Evolutionary conservation across 306 rosid species (phyloP).

Genomic region (Rosa lucieae): DNA sequence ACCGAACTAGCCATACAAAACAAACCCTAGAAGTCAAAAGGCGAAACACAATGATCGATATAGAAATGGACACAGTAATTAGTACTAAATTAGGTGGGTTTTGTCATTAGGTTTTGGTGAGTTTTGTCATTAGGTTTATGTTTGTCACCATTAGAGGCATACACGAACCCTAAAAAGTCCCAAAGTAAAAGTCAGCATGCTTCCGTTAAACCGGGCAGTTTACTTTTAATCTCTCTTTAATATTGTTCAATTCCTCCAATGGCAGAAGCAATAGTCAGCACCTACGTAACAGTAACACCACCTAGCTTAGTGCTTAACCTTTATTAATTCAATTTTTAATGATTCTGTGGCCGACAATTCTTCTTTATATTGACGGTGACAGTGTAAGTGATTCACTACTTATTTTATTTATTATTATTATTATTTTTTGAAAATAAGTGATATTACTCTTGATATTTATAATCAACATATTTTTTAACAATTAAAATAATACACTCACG

Average conservation of each 20-base stretch:
- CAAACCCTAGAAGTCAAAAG: neutral
- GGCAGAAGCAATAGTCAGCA: neutral
- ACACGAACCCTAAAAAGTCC: conserved; percentile 55
- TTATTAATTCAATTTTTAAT: neutral
- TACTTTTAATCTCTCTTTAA: conserved; percentile 33
- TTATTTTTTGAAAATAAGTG: too few relatives aligned
- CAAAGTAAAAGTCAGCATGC: conserved; percentile 49
- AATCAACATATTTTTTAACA: too few relatives aligned
- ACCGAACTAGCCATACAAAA: neutral
- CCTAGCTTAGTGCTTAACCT: neutral
- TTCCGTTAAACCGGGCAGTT: conserved; percentile 59
- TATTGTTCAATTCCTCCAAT: neutral
- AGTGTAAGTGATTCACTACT: neutral
- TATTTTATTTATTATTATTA: too few relatives aligned
- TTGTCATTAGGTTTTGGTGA: conserved; percentile 26
- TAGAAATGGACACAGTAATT: neutral
- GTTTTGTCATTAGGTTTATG: conserved; percentile 34
- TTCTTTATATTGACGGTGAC: too few relatives aligned
- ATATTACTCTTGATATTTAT: too few relatives aligned
- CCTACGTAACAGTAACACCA: neutral
- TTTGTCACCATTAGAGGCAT: conserved; percentile 37
- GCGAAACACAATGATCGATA: neutral
- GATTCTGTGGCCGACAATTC: too few relatives aligned
- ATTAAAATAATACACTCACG: too few relatives aligned
- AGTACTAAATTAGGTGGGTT: conserved; percentile 15